Conservation (phyloP, 805 yeast genomes). For the Cyberlindnera samutprakarnensis region DNA sequence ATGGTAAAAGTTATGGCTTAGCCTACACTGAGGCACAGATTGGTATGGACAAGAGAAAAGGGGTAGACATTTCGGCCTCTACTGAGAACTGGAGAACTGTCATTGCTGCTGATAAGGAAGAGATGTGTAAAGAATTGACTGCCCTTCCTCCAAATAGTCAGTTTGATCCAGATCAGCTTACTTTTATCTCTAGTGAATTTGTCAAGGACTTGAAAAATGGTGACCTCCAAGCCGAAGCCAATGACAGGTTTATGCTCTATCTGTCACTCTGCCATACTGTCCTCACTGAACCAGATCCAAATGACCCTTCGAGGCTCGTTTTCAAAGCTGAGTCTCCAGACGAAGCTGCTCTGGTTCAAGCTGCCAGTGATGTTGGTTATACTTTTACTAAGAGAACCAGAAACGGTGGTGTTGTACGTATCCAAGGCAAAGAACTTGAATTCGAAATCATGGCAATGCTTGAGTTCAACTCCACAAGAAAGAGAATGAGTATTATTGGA, state of each 20-base stretch:
- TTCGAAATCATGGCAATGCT: constrained; percentile 61
- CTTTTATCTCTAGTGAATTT: constrained; percentile 62
- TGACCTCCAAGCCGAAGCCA: constrained; percentile 48
- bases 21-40: constrained; percentile 81
- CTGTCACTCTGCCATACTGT: constrained; percentile 76
- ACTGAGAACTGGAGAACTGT: constrained; percentile 39
- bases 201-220: constrained; percentile 45
- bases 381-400: constrained; percentile 62
- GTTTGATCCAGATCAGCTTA: constrained; percentile 47
- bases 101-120: constrained; percentile 46
- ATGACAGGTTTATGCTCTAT: constrained; percentile 67
- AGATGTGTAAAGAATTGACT: constrained; percentile 44
- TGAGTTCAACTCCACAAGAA: constrained; percentile 77
- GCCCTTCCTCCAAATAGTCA: constrained; percentile 29
- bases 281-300: constrained; percentile 58
- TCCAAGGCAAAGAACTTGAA: constrained; percentile 62
- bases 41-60: constrained; percentile 70
- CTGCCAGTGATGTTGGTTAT: constrained; percentile 74
- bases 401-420: constrained; percentile 54
- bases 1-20: constrained; percentile 64
- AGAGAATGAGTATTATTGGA: constrained; percentile 77
- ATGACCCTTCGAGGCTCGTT: constrained; percentile 44
- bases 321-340: constrained; percentile 83
- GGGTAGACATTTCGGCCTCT: constrained; percentile 61
- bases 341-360: constrained; percentile 77